A percentile compares a stretch with the other conserved stretches of the same genome.
phyloP scores from a whole-genome alignment of 208 protist genomes.

The Tetramitus jugosus region DNA sequence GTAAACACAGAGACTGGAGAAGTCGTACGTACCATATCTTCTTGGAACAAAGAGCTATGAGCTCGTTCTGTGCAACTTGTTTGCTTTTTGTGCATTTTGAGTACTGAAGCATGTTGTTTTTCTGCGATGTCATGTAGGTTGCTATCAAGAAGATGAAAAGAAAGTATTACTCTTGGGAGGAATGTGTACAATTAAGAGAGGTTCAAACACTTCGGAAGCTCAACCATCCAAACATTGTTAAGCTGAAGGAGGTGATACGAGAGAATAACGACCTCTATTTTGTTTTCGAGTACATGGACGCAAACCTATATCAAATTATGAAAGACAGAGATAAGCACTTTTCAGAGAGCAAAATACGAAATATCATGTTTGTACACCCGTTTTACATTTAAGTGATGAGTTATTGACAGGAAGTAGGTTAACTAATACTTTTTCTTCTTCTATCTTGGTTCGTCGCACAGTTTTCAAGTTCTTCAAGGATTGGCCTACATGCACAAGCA shows the following conservation, averaged over 20 bases:
- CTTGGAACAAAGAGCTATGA: neutral
- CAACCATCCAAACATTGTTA: constrained; percentile 92
- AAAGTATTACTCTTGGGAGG: constrained; percentile 91
- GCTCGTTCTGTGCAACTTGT: neutral
- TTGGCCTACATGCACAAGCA: constrained; percentile 87
- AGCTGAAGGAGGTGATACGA: constrained; percentile 89
- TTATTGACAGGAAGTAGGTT: too few relatives aligned
- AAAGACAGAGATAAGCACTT: constrained; percentile 79
- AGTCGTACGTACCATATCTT: constrained; percentile 43
- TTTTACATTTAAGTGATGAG: constrained; percentile 52
- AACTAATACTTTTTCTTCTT: neutral
- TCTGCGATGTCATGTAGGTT: constrained; percentile 39
- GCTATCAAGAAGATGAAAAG: constrained; percentile 98
- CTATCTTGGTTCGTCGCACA: constrained; percentile 41
- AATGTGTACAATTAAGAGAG: constrained; percentile 87
- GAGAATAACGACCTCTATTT: constrained; percentile 92
- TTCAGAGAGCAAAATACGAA: constrained; percentile 68
- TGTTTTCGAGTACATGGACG: constrained; percentile 93
- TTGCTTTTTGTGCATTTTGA: too few relatives aligned
- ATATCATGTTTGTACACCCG: constrained; percentile 75
- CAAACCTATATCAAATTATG: constrained; percentile 87
- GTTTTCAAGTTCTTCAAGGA: constrained; percentile 62
- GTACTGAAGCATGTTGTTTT: too few relatives aligned
- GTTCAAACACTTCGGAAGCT: constrained; percentile 85
- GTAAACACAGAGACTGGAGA: constrained; percentile 75